Conservation (phyloP, 2,329 filamentous ascomycete species). For the Colletotrichum lindemuthianum region DNA sequence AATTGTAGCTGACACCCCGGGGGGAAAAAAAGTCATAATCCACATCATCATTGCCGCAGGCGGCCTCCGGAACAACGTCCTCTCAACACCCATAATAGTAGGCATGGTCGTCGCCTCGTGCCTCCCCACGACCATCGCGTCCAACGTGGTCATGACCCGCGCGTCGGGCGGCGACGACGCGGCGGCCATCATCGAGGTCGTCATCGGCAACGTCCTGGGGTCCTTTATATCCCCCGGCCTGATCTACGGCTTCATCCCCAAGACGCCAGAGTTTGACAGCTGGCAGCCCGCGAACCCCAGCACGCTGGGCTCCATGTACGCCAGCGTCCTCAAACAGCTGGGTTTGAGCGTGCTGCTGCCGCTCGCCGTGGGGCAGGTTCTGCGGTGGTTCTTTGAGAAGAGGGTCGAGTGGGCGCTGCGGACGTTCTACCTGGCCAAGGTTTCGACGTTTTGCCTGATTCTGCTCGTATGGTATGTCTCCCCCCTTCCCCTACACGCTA, state of each 20-base stretch:
- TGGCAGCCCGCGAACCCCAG: slow-evolving; percentile 64
- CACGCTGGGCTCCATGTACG: slow-evolving; percentile 70
- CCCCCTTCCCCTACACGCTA: not conserved
- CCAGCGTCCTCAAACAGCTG: slow-evolving; percentile 73
- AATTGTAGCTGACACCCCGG: not conserved
- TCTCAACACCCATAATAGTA: slow-evolving; percentile 72
- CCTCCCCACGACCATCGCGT: slow-evolving; percentile 77
- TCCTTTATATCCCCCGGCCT: slow-evolving; percentile 74
- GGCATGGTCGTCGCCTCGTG: slow-evolving; percentile 75
- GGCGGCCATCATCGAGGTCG: slow-evolving; percentile 73
- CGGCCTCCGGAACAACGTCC: slow-evolving; percentile 61
- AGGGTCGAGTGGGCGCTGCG: slow-evolving; percentile 63
- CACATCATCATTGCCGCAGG: slow-evolving; percentile 59
- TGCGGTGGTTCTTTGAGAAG: slow-evolving; percentile 62
- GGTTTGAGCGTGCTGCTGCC: slow-evolving; percentile 74
- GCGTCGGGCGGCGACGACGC: slow-evolving; percentile 74
- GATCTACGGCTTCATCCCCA: slow-evolving; percentile 69
- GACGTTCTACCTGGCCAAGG: slow-evolving; percentile 62
- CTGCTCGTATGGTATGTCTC: slow-evolving; percentile 58
- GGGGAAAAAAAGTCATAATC: slow-evolving; percentile 49
- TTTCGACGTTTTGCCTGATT: slow-evolving; percentile 58
- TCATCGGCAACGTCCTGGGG: slow-evolving; percentile 75
- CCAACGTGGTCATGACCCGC: slow-evolving; percentile 79
- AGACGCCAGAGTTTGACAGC: slow-evolving; percentile 61
- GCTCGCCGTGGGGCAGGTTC: slow-evolving; percentile 68